These are phyloP conservation scores for Solanum sparsipilum DNA, from an alignment of 257 asterid species.

Conservation along the genomic window DNA sequence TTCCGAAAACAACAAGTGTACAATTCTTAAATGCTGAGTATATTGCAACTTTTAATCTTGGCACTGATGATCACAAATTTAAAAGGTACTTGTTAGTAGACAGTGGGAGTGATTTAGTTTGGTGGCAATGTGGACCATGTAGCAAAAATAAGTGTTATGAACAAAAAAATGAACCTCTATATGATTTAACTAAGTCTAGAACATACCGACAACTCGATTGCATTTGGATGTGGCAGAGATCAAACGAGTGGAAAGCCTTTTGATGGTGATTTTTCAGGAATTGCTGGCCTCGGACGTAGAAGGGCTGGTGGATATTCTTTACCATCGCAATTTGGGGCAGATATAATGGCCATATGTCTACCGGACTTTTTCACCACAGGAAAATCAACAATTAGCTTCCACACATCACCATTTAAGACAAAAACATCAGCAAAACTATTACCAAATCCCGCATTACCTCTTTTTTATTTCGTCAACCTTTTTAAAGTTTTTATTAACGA, in stretches of 20 bases:
- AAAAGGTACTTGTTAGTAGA: background rate
- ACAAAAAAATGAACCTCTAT: background rate
- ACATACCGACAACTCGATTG: background rate
- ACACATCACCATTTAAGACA: background rate
- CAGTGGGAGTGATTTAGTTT: background rate
- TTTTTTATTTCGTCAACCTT: too few species aligned
- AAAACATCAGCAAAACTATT: background rate
- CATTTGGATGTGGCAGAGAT: background rate
- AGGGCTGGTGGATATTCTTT: background rate
- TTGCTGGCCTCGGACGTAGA: background rate
- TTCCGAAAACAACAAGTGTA: background rate
- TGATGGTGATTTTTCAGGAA: background rate
- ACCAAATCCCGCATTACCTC: too few species aligned
- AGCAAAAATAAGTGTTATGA: background rate
- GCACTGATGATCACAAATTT: background rate
- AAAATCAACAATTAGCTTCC: background rate
- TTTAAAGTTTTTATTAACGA: too few species aligned
- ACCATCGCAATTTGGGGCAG: background rate
- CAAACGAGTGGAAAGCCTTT: background rate
- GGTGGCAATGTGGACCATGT: conserved; percentile 2
- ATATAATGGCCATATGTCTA: background rate
- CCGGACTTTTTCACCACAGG: background rate
- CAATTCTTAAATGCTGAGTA: background rate
- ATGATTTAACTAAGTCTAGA: background rate
- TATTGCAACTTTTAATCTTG: background rate